Conservation (phyloP, 768 basidiomycete species). For the Cyathus striatus region DNA sequence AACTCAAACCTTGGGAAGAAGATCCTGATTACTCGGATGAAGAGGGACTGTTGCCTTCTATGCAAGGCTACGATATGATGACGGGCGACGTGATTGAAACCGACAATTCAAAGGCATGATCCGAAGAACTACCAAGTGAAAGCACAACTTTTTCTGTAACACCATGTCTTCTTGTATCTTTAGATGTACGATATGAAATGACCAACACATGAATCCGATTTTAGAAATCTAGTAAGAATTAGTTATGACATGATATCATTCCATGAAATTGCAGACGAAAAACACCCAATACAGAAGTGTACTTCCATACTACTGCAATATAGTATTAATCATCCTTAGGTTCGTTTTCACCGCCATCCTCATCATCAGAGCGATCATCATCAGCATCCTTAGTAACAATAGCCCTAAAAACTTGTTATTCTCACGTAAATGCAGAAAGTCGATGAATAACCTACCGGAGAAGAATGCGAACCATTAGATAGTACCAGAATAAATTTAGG, state of each 20-base stretch:
- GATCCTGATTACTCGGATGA: constrained; percentile 45
- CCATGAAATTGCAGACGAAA: too few species aligned
- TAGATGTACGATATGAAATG: too few species aligned
- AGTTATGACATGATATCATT: too few species aligned
- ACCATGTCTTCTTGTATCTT: too few species aligned
- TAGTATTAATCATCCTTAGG: not conserved
- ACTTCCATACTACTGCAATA: not conserved
- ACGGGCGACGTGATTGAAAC: constrained; percentile 3
- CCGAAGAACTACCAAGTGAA: too few species aligned
- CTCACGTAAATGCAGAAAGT: too few species aligned
- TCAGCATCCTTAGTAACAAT: constrained; percentile 38
- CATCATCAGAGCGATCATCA: constrained; percentile 83
- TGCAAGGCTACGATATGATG: constrained; percentile 8
- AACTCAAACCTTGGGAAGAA: constrained; percentile 57
- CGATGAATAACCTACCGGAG: constrained; percentile 48
- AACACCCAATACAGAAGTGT: too few species aligned
- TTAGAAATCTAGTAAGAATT: too few species aligned
- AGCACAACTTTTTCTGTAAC: too few species aligned
- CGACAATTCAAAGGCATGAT: too few species aligned
- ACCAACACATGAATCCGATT: too few species aligned
- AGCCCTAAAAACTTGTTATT: too few species aligned
- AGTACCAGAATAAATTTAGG: constrained; percentile 94
- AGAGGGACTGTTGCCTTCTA: constrained; percentile 30
- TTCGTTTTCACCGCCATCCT: constrained; percentile 53
- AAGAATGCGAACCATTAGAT: constrained; percentile 74